Percentiles rank a stretch among this genome's conserved stretches.
These are phyloP conservation scores for Parsonsia alboflavescens DNA, from an alignment of 257 asterid species.

Conservation along the genomic window DNA sequence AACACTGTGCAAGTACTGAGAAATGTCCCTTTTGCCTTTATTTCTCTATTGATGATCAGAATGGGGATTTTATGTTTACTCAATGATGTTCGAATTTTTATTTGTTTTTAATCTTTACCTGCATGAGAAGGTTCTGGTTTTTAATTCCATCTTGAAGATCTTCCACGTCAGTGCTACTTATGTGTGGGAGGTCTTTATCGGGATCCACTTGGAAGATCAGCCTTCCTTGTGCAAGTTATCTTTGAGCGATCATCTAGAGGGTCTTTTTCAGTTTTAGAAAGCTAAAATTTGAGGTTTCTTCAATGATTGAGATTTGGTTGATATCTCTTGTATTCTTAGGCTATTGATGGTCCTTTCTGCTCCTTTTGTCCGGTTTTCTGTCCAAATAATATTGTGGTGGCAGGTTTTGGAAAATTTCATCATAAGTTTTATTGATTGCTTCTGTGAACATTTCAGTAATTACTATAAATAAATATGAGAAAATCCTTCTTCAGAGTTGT, in stretches of 20 bases:
- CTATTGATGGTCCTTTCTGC: neutral
- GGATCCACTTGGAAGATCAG: neutral
- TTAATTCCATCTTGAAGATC: neutral
- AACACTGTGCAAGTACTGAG: neutral
- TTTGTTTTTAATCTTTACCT: neutral
- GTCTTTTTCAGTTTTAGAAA: neutral
- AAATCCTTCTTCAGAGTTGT: no score
- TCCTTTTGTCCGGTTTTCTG: neutral
- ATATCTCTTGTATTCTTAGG: neutral
- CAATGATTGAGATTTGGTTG: neutral
- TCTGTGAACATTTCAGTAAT: neutral
- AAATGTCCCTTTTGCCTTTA: neutral
- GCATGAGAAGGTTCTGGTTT: neutral
- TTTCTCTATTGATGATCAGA: neutral
- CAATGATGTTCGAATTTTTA: neutral
- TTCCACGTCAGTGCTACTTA: neutral
- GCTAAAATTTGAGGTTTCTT: neutral
- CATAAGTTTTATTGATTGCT: neutral
- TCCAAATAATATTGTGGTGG: neutral
- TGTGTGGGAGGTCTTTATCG: neutral
- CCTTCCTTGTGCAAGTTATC: neutral
- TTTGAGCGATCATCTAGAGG: neutral
- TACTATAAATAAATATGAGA: neutral
- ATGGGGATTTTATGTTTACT: neutral
- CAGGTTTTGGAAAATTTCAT: neutral